These are phyloP conservation scores for Saitozyma podzolica DNA, from an alignment of 768 basidiomycete species.

Conservation along the genomic window DNA sequence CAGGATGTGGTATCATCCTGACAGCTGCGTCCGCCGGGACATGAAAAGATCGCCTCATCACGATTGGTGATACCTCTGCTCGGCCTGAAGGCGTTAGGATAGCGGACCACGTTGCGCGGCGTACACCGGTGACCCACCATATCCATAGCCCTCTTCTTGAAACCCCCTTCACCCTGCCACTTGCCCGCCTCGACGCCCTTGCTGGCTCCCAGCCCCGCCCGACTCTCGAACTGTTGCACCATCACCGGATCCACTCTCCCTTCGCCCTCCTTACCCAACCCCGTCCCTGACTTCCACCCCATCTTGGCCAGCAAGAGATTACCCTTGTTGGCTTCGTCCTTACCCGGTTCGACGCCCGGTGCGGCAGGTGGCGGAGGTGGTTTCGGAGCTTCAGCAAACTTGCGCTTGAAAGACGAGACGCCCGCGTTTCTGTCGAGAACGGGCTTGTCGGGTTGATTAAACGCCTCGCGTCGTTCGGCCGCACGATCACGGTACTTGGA, in stretches of 20 bases:
- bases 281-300: constrained; percentile 93
- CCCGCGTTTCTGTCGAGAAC: constrained; percentile 56
- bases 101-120: neutral
- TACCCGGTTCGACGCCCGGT: constrained; percentile 66
- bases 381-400: constrained; percentile 62
- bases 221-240: constrained; percentile 72
- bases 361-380: constrained; percentile 59
- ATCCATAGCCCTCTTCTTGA: constrained; percentile 37
- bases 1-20: too few species aligned
- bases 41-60: neutral
- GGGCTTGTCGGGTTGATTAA: constrained; percentile 88
- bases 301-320: constrained; percentile 94
- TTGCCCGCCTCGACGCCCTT: constrained; percentile 67
- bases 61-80: neutral
- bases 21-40: too few species aligned
- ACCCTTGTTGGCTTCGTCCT: constrained; percentile 83
- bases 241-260: constrained; percentile 87
- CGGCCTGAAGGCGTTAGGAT: neutral
- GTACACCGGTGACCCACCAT: constrained; percentile 25
- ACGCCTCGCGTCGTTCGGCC: constrained; percentile 81
- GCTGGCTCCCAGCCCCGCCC: constrained; percentile 87
- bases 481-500: constrained; percentile 94
- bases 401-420: constrained; percentile 53
- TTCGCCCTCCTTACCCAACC: constrained; percentile 76
- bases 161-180: constrained; percentile 40